Evolutionary conservation across 345 rosid genomes (phyloP).

Genomic region (Lepidium aucheri): DNA sequence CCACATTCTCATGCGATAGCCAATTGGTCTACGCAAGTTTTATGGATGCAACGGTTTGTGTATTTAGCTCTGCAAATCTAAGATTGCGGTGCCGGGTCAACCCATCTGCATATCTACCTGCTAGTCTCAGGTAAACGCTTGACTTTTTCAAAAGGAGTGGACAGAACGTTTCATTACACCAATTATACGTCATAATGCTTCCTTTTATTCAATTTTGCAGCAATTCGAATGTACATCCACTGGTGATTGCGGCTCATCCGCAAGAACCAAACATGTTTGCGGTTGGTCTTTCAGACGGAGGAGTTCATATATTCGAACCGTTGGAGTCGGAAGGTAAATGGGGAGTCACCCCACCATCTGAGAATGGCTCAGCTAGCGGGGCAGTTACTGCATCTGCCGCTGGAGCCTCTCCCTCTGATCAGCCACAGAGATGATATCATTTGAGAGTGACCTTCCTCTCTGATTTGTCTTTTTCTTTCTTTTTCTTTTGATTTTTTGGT

Average conservation of each 20-base stretch:
- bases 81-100: conserved; percentile 66
- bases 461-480: not conserved
- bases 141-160: too few relatives aligned
- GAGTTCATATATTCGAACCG: conserved; percentile 92
- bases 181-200: not conserved
- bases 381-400: conserved; percentile 48
- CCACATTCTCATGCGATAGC: conserved; percentile 94
- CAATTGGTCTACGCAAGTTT: conserved; percentile 85
- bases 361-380: conserved; percentile 78
- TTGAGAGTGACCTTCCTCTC: not conserved
- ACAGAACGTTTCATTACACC: not conserved
- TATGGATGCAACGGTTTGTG: conserved; percentile 75
- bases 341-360: conserved; percentile 83
- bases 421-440: conserved; percentile 65
- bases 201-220: conserved; percentile 23
- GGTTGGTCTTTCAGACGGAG: conserved; percentile 87
- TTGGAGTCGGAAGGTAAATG: conserved; percentile 91
- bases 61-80: conserved; percentile 70
- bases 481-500: not conserved
- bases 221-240: conserved; percentile 81
- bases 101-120: conserved; percentile 74
- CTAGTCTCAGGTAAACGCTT: conserved; percentile 84
- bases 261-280: conserved; percentile 94
- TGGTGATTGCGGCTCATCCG: conserved; percentile 93
- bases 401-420: conserved; percentile 80